These are phyloP conservation scores for Heritiera fomes DNA, from an alignment of 345 rosid species.

Conservation along the genomic window DNA sequence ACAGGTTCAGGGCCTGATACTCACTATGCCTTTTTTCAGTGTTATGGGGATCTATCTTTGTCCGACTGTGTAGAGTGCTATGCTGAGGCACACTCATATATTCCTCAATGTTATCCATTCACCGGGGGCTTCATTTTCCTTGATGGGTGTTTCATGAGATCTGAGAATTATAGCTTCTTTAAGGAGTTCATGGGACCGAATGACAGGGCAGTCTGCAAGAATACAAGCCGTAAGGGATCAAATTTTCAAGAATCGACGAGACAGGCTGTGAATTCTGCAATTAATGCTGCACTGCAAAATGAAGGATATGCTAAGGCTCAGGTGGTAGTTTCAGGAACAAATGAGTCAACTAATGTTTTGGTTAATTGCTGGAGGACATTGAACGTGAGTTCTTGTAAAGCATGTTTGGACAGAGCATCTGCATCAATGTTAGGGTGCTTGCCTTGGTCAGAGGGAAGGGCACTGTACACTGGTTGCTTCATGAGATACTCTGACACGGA, in stretches of 20 bases:
- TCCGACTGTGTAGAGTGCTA: conserved; percentile 87
- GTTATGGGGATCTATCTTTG: conserved; percentile 79
- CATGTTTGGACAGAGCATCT: conserved; percentile 75
- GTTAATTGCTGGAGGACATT: conserved; percentile 83
- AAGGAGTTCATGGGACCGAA: conserved; percentile 58
- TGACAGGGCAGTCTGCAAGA: conserved; percentile 67
- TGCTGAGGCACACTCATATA: conserved; percentile 81
- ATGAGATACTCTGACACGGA: conserved; percentile 68
- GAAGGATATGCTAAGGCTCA: conserved; percentile 54
- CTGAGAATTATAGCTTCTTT: conserved; percentile 80
- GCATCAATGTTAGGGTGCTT: conserved; percentile 57
- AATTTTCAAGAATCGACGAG: conserved; percentile 49
- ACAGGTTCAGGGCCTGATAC: conserved; percentile 72
- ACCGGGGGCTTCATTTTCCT: conserved; percentile 80
- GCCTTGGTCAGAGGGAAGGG: conserved; percentile 90
- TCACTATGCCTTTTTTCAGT: conserved; percentile 81
- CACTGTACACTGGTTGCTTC: conserved; percentile 84
- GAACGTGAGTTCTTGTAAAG: conserved; percentile 57
- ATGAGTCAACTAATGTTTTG: conserved; percentile 62
- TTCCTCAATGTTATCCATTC: conserved; percentile 85
- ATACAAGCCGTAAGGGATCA: conserved; percentile 41
- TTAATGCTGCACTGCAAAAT: conserved; percentile 45
- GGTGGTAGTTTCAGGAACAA: conserved; percentile 33
- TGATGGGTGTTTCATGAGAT: conserved; percentile 96
- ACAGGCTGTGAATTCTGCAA: conserved; percentile 46